Percentiles rank a stretch among this genome's conserved stretches.
Evolutionary conservation across 148 eudicot genomes (phyloP).

Genomic region (Vaccinium myrtillus): DNA sequence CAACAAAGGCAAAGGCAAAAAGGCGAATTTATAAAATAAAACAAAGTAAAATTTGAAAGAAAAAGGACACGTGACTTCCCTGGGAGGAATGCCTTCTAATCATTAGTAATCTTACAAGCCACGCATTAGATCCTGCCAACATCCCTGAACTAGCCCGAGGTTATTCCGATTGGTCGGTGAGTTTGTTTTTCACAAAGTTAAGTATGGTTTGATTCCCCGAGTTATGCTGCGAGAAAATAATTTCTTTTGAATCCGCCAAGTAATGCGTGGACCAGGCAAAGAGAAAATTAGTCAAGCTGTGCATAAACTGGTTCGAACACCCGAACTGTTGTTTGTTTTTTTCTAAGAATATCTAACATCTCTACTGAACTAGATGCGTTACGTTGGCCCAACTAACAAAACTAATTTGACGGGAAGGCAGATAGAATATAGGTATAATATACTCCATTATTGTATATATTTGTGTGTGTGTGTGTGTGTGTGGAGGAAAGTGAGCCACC

Average conservation of each 20-base stretch:
- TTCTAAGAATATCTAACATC: not conserved
- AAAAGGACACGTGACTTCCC: slow-evolving; percentile 19
- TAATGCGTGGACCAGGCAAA: rapidly evolving
- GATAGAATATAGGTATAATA: not conserved
- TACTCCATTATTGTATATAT: not conserved
- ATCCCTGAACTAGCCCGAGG: too few relatives aligned
- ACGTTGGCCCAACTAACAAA: slow-evolving; percentile 12
- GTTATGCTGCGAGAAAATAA: too few relatives aligned
- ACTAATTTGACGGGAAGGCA: slow-evolving; percentile 15
- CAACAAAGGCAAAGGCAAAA: not conserved
- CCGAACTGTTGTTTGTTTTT: too few relatives aligned
- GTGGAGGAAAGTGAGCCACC: slow-evolving; percentile 11
- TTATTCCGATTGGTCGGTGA: too few relatives aligned
- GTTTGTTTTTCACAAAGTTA: too few relatives aligned
- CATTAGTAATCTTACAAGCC: slow-evolving; percentile 15
- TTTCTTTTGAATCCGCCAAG: too few relatives aligned
- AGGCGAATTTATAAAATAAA: not conserved
- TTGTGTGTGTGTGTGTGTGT: not conserved
- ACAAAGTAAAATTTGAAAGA: not conserved
- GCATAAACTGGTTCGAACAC: too few relatives aligned
- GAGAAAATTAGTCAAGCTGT: too few relatives aligned
- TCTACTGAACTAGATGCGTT: not conserved
- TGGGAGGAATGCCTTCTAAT: slow-evolving; percentile 11
- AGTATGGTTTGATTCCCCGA: too few relatives aligned
- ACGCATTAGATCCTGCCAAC: slow-evolving; percentile 2